These are phyloP conservation scores for Aspergillus eucalypticola DNA, from an alignment of 2,329 filamentous ascomycete species.

Conservation along the genomic window DNA sequence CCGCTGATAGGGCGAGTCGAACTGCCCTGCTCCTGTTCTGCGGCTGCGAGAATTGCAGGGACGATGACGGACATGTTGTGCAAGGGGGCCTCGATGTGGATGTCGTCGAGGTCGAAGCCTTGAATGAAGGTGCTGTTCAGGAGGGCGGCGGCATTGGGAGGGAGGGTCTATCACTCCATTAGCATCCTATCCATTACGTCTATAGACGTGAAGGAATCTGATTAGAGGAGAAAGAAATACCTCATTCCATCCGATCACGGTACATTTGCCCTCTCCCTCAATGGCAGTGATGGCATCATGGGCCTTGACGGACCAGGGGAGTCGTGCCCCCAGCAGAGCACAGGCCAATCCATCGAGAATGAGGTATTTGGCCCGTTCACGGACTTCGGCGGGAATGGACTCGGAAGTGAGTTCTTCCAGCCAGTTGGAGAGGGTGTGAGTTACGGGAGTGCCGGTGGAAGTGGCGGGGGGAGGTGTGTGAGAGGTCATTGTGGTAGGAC, in stretches of 20 bases:
- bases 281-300: slow-evolving; percentile 33
- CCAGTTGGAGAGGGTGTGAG: slow-evolving; percentile 12
- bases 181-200: too few species aligned
- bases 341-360: slow-evolving; percentile 48
- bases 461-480: neutral
- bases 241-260: slow-evolving; percentile 18
- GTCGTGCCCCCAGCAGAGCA: slow-evolving; percentile 41
- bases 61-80: slow-evolving; percentile 42
- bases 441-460: neutral
- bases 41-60: slow-evolving; percentile 43
- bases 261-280: slow-evolving; percentile 32
- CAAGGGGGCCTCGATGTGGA: slow-evolving; percentile 43
- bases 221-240: slow-evolving; percentile 1
- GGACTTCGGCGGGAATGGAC: slow-evolving; percentile 36
- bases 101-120: slow-evolving; percentile 49
- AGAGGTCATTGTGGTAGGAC: neutral
- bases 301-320: slow-evolving; percentile 45
- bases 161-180: slow-evolving; percentile 29
- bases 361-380: slow-evolving; percentile 43
- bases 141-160: slow-evolving; percentile 41
- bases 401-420: slow-evolving; percentile 10
- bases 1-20: slow-evolving; percentile 22
- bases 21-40: neutral
- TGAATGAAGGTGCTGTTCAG: slow-evolving; percentile 50
- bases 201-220: too few species aligned